Percentiles rank a stretch among this genome's conserved stretches.
These are phyloP conservation scores for Nicotiana tomentosiformis DNA, from an alignment of 257 asterid species.

Conservation along the genomic window DNA sequence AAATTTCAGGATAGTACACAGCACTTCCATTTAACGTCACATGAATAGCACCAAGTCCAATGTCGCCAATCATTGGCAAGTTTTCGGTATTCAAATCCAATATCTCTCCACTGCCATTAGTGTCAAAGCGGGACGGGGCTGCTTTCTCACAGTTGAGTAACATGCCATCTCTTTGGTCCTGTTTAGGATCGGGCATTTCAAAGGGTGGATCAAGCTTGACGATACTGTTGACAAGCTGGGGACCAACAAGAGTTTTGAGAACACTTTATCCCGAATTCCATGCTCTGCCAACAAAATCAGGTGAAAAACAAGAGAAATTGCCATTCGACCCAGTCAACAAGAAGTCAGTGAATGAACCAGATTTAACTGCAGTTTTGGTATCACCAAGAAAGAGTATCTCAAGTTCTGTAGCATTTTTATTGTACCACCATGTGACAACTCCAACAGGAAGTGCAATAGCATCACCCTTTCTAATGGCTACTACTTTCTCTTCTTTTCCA, in stretches of 20 bases:
- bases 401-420: constrained; percentile 58
- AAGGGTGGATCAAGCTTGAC: constrained; percentile 37
- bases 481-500: constrained; percentile 72
- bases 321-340: constrained; percentile 40
- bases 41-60: constrained; percentile 69
- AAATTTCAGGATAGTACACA: constrained; percentile 83
- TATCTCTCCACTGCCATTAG: constrained; percentile 51
- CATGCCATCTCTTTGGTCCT: constrained; percentile 48
- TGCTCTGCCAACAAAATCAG: constrained; percentile 57
- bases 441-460: constrained; percentile 80
- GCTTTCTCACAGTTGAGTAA: constrained; percentile 51
- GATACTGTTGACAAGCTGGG: constrained; percentile 38
- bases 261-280: constrained; percentile 48
- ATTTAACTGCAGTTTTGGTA: constrained; percentile 51
- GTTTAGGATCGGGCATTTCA: constrained; percentile 54
- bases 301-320: constrained; percentile 58
- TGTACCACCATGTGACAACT: constrained; percentile 75
- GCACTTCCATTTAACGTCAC: constrained; percentile 57
- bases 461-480: constrained; percentile 77
- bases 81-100: constrained; percentile 77
- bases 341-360: constrained; percentile 56
- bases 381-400: constrained; percentile 65
- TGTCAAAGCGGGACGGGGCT: constrained; percentile 54
- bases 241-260: constrained; percentile 43
- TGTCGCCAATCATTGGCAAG: constrained; percentile 72